Conservation (phyloP, 768 basidiomycete genomes). For the Tricholoma hemisulphureum region DNA sequence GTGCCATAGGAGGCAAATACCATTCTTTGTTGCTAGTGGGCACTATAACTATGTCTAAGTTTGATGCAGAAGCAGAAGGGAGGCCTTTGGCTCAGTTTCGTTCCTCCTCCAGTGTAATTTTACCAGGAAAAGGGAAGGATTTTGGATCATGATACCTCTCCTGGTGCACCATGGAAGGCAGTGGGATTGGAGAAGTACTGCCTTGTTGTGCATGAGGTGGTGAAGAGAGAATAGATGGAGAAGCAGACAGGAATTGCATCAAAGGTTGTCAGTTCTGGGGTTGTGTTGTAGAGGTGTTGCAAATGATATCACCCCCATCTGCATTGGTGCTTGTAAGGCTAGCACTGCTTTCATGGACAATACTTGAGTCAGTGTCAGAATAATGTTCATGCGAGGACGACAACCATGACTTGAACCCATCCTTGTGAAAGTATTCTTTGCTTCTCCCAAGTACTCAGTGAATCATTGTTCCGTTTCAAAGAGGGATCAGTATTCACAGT, state of each 20-base stretch:
- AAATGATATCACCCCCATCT: constrained; percentile 47
- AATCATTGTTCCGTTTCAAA: constrained; percentile 58
- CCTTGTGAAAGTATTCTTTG: constrained; percentile 65
- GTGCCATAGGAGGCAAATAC: constrained; percentile 63
- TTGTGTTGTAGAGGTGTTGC: constrained; percentile 30
- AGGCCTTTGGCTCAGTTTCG: constrained; percentile 56
- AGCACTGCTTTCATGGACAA: constrained; percentile 74
- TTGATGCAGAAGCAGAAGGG: constrained; percentile 41
- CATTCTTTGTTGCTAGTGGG: constrained; percentile 54
- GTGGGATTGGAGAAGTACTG: constrained; percentile 76
- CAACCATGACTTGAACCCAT: constrained; percentile 66
- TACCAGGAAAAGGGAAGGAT: constrained; percentile 87
- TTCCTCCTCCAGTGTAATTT: constrained; percentile 74
- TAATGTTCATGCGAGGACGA: constrained; percentile 77
- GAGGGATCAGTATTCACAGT: constrained; percentile 39
- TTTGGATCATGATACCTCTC: constrained; percentile 75
- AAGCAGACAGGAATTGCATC: constrained; percentile 63
- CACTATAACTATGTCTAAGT: constrained; percentile 42
- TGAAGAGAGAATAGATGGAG: constrained; percentile 67
- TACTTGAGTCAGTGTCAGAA: constrained; percentile 68
- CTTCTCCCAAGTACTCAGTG: constrained; percentile 65
- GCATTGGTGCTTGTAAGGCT: constrained; percentile 63
- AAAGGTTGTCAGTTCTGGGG: constrained; percentile 42
- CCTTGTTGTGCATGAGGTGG: constrained; percentile 53
- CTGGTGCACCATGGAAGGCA: constrained; percentile 65